Evolutionary conservation across 345 rosid species (phyloP), one percentile per base, ranked within the genome.

Genomic region (Raphanus sativus): DNA sequence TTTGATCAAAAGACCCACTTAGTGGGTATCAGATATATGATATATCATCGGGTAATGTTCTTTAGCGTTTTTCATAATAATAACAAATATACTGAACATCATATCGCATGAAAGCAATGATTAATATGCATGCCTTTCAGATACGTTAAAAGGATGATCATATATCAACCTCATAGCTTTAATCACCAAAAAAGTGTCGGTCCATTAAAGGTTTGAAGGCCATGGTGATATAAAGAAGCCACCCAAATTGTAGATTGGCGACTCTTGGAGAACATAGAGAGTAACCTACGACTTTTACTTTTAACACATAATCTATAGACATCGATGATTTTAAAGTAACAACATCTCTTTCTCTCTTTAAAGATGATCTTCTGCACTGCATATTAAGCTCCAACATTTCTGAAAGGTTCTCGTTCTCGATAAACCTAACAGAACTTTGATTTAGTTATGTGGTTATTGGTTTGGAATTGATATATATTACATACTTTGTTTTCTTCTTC

Each of bases 251-350:
- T 54, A 64, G 68, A 69, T 74, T 80, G 75, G 62, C 38, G 82
- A 63, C 82, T 80, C 82, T 80, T 80, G 78, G 79, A 56, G 79
- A 80, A 54, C 26, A 64, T 69, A 80, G 75, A 75, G 75, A 80
- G 82, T 74, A 69, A 74, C 82, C 79, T 69, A 56, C 70, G 75
- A 63, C 82, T 73, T 69, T 69, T 55, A 69, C 62, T 34, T 74
- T 69, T 69, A 63, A 42, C 54, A 63, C 15, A 69, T 30, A 36
- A 11, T 65, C 58, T 16, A 64, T 58, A 71, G 36, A 65, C 50
- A 77, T 65, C 0, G 9, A 65, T 50, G 81, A 72, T 65, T 71
- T 30, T 45, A 78, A 78, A 78, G 81, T 66, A 9, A 55, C 40
- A 59, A 72, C 63, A 17, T 71, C 56, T 25, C 72, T 66, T 67